A percentile compares a stretch with the other conserved stretches of the same genome.
Conservation (phyloP, 2,329 filamentous ascomycete species). For the Cercospora beticola region DNA sequence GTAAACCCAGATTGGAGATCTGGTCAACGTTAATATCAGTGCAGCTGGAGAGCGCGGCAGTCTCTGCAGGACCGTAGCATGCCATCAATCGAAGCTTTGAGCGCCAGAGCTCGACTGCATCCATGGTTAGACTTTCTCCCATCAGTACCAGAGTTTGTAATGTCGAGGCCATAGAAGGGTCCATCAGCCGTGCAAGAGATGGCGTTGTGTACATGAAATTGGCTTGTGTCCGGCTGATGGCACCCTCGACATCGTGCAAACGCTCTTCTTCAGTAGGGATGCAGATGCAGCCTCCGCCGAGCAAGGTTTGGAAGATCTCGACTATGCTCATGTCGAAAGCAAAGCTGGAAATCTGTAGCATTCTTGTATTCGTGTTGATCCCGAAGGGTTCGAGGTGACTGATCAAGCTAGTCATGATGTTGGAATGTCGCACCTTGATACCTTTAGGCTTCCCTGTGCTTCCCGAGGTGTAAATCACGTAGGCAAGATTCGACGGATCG, state of each 20-base stretch:
- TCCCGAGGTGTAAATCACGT: conserved; percentile 13
- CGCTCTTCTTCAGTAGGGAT: conserved; percentile 28
- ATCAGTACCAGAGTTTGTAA: neutral
- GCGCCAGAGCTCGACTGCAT: neutral
- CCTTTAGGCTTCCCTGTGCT: conserved; percentile 17
- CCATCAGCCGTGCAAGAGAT: neutral
- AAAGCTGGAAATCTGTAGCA: conserved; percentile 20
- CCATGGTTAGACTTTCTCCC: neutral
- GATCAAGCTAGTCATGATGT: neutral
- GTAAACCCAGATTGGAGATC: neutral
- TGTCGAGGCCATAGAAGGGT: neutral
- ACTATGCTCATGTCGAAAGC: conserved; percentile 22
- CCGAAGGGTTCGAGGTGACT: neutral
- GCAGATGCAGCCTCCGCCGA: conserved; percentile 20
- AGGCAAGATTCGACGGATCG: neutral
- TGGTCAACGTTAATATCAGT: neutral
- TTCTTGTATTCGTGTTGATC: neutral
- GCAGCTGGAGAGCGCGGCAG: neutral
- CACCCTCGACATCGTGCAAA: neutral
- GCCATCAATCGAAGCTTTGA: neutral
- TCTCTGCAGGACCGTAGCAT: neutral
- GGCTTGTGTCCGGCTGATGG: neutral
- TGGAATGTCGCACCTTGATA: conserved; percentile 4
- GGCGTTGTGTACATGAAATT: neutral
- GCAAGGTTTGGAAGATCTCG: conserved; percentile 13